phyloP scores from a whole-genome alignment of 129 eudicot genomes.

The Helichrysum umbraculigerum region DNA sequence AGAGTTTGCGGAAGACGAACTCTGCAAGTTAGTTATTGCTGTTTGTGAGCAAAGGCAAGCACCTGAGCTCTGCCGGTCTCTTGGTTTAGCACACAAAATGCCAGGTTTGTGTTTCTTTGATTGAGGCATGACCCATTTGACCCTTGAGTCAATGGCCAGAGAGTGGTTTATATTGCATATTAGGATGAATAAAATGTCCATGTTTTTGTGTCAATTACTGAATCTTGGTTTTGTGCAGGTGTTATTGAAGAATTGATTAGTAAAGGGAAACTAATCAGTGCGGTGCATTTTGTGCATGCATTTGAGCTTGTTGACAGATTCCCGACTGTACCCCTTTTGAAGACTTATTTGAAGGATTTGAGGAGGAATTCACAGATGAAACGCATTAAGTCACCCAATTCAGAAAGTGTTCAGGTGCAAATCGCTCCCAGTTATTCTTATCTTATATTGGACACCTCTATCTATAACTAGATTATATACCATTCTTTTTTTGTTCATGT shows the following conservation, averaged over 20 bases:
- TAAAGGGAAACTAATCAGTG: slow-evolving; percentile 45
- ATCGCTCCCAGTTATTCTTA: not conserved
- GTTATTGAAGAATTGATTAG: slow-evolving; percentile 45
- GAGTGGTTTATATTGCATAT: not conserved
- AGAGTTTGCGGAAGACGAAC: slow-evolving; percentile 60
- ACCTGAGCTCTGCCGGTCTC: slow-evolving; percentile 67
- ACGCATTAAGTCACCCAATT: slow-evolving; percentile 26
- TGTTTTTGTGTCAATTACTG: slow-evolving; percentile 4
- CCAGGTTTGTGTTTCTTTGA: slow-evolving; percentile 63
- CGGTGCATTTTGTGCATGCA: slow-evolving; percentile 54
- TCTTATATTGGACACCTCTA: not conserved
- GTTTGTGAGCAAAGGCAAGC: slow-evolving; percentile 56
- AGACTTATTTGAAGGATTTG: slow-evolving; percentile 52
- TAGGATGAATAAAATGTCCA: not conserved
- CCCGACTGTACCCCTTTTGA: slow-evolving; percentile 50
- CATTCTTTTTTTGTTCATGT: slow-evolving; percentile 21
- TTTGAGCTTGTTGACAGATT: slow-evolving; percentile 48
- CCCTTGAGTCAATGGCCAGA: not conserved
- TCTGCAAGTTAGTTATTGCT: slow-evolving; percentile 60
- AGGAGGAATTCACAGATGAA: slow-evolving; percentile 58
- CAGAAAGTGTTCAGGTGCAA: slow-evolving; percentile 35
- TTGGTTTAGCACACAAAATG: slow-evolving; percentile 59
- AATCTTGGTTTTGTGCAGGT: slow-evolving; percentile 33
- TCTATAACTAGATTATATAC: not conserved
- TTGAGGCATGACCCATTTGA: slow-evolving; percentile 31